Base-by-base conservation (phyloP, 495 filamentous ascomycete genomes). In the Evansstolkia leycettana region DNA sequence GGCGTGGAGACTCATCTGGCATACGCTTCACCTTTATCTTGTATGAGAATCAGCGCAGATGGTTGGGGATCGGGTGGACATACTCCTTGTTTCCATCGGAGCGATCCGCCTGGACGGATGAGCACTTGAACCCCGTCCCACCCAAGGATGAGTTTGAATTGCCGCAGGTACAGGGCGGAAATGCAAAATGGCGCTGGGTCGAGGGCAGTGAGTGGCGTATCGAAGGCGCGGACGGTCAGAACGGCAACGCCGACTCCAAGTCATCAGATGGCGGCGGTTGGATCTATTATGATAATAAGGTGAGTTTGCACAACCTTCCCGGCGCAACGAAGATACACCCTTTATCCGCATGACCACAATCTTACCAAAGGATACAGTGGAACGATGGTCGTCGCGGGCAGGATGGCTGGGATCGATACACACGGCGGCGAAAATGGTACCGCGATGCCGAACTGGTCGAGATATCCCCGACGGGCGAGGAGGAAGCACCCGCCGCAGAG, bases 241-340 rank as follows among this genome's bases (percentile, higher is more conserved):
- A 32, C 31, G 52, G 41, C 14, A 58, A 48, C 29, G 38, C 48
- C 0, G 55, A 56, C 18, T 25, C 48, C 40, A 69, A 54, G 46
- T 57, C 43, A 28, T 63, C 75, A 11, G 78, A 75, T 17, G 76
- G 72, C 2, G 74, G 75, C 36, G 90, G 90, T 2, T 99, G 90
- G 90, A 82, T 93, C 29, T 99, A 90, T 58, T 95, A 94, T 58
- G 90, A 99, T 54, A 96, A 88, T 56, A 95, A 94, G 76, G 86
- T 89, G 57, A 23, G 20, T 9, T 23, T 23, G 9, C 20, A 4
- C 4, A 9, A 23, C 9, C 5, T 23, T 23, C 20, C 9, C 20
- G 4, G 4, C 20, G 20, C 20, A 23, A n/a, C n/a, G n/a, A n/a
- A n/a, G n/a, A n/a, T n/a, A n/a, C n/a, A n/a, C n/a, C n/a, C n/a